Evolutionary conservation across 2,329 filamentous ascomycete species (phyloP).

Genomic region (Cordyceps farinosa): DNA sequence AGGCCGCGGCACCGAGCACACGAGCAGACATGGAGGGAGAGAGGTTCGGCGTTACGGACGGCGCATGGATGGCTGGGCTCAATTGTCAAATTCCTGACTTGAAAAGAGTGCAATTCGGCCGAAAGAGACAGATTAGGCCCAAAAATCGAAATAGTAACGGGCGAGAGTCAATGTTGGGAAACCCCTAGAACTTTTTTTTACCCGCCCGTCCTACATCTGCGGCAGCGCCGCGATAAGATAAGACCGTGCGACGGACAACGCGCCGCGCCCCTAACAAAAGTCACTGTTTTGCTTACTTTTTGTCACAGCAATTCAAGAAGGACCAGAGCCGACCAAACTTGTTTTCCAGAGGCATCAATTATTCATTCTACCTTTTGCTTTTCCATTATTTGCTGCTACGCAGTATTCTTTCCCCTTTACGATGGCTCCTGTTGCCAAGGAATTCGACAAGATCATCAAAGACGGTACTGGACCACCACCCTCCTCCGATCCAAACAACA

Average conservation of each 20-base stretch:
- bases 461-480: conserved; percentile 13
- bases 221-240: conserved; percentile 13
- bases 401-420: not conserved
- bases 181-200: conserved; percentile 10
- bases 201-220: not conserved
- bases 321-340: not conserved
- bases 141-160: not conserved
- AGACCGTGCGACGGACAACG: conserved; percentile 13
- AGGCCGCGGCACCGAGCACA: not conserved
- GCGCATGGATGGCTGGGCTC: not conserved
- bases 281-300: not conserved
- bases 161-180: not conserved
- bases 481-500: not conserved
- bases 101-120: not conserved
- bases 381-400: not conserved
- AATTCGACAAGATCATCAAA: conserved; percentile 22
- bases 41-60: not conserved
- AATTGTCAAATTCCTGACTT: not conserved
- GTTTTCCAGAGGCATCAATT: not conserved
- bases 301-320: not conserved
- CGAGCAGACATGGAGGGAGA: conserved; percentile 9
- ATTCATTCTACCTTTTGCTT: not conserved
- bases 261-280: conserved; percentile 8
- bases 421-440: conserved; percentile 20
- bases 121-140: not conserved